Evolutionary conservation across 2,329 filamentous ascomycete genomes (phyloP), one percentile per base, ranked within the genome.

Genomic region (Aspergillus brunneoviolaceus): DNA sequence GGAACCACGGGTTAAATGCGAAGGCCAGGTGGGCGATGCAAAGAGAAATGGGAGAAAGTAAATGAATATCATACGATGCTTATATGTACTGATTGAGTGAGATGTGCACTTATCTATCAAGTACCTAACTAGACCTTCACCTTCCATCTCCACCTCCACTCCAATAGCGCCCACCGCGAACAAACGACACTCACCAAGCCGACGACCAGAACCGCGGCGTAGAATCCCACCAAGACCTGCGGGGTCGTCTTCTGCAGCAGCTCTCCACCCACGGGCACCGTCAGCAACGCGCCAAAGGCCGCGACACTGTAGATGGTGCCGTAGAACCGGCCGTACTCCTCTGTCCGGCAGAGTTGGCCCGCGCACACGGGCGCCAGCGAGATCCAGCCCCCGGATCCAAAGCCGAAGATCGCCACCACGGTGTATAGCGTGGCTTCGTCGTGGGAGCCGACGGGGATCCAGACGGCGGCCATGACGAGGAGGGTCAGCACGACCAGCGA

Each of bases 321-420:
- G 69, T 74, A 80, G 33, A 77, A 82, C 39, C 78, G 69, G 2
- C 80, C 80, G 60, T 81, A 82, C 19, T 82, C 76, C 59, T 81
- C 77, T 0, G 79, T 74, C 4, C 77, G 71, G 58, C 80, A 82
- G 0, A 81, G 73, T 51, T 81, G 78, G 0, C 79, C 80, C 23
- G 81, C 72, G 56, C 81, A 82, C 0, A 81, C 80, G 49, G 72
- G 63, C 5, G 76, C 74, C 1, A 81, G 71, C 0, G 77, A 79
- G n/a, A 82, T 69, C 69, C 79, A 82, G 0, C 78, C 77, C 0
- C 81, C 81, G 1, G 79, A 81, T 0, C 79, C 79, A n/a, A 82
- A 80, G 0, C 81, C 81, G 68, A 81, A 83, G 0, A 82, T 63
- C 0, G 77, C 79, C 1, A 77, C 72, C 39, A 81, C 81, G 0